These are phyloP conservation scores for Escallonia rubra DNA, from an alignment of 129 eudicot species.

Conservation along the genomic window DNA sequence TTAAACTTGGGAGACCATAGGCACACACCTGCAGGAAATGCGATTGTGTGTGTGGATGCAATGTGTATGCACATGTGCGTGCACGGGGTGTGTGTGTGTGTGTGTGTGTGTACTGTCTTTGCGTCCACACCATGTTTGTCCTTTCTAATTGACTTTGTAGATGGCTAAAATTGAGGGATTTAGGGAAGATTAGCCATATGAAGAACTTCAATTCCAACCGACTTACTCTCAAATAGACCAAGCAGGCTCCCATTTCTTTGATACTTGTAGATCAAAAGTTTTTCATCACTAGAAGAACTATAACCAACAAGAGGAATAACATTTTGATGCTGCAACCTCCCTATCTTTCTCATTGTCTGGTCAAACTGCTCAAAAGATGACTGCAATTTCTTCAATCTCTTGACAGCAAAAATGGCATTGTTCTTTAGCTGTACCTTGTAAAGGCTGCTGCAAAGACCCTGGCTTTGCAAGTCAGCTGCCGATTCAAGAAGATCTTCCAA, in stretches of 20 bases:
- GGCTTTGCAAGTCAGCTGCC: constrained; percentile 46
- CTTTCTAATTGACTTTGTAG: too few species aligned
- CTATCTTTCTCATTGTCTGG: constrained; percentile 42
- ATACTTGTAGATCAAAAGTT: constrained; percentile 53
- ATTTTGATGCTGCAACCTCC: constrained; percentile 53
- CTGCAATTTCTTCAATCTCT: constrained; percentile 53
- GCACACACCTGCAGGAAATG: too few species aligned
- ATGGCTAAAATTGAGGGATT: background rate
- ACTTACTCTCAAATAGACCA: constrained; percentile 50
- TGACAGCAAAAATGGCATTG: constrained; percentile 44
- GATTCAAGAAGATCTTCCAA: constrained; percentile 64
- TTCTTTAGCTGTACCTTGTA: constrained; percentile 52
- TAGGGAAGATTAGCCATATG: background rate
- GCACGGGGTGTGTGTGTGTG: too few species aligned
- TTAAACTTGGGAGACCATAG: too few species aligned
- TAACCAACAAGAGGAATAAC: constrained; percentile 55
- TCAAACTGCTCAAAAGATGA: constrained; percentile 35
- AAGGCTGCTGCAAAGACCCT: constrained; percentile 61
- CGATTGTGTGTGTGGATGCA: too few species aligned
- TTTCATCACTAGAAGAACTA: constrained; percentile 46
- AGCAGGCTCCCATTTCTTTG: constrained; percentile 62
- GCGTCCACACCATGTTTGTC: too few species aligned
- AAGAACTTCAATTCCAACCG: background rate
- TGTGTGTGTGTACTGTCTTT: too few species aligned
- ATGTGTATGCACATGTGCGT: too few species aligned